Evolutionary conservation across 2,329 filamentous ascomycete genomes (phyloP).

Genomic region (Beauveria pseudobassiana): DNA sequence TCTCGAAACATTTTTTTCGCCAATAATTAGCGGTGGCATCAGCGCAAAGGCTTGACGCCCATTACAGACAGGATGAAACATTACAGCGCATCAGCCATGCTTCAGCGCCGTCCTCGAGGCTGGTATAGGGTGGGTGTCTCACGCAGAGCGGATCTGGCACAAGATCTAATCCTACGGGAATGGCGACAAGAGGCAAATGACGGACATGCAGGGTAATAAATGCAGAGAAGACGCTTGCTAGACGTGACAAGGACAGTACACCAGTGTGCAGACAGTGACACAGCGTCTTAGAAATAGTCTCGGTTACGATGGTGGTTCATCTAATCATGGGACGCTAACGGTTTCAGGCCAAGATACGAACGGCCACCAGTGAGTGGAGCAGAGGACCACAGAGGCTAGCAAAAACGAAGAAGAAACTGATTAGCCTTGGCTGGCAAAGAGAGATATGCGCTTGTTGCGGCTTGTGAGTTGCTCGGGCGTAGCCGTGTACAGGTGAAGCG

Average conservation of each 20-base stretch:
- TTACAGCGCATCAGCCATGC: neutral
- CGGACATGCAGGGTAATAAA: too few relatives aligned
- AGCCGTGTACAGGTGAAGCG: neutral
- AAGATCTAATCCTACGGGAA: conserved; percentile 3
- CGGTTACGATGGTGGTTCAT: neutral
- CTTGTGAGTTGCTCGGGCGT: neutral
- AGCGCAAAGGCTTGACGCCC: neutral
- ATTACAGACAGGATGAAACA: conserved; percentile 1
- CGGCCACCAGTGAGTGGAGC: neutral
- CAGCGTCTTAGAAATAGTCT: too few relatives aligned
- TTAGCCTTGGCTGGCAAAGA: neutral
- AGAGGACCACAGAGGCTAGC: neutral
- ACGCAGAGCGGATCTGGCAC: neutral
- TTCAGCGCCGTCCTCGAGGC: neutral
- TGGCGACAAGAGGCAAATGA: neutral
- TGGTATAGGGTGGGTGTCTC: conserved; percentile 7
- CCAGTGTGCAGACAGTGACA: too few relatives aligned
- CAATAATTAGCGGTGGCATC: neutral
- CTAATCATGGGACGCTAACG: neutral
- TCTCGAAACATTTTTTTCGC: neutral
- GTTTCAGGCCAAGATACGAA: conserved; percentile 5
- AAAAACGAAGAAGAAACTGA: conserved; percentile 1
- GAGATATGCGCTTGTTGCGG: neutral
- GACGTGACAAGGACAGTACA: too few relatives aligned
- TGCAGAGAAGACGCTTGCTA: neutral